phyloP scores from a whole-genome alignment of 345 rosid genomes.

The Citrus unshiu region DNA sequence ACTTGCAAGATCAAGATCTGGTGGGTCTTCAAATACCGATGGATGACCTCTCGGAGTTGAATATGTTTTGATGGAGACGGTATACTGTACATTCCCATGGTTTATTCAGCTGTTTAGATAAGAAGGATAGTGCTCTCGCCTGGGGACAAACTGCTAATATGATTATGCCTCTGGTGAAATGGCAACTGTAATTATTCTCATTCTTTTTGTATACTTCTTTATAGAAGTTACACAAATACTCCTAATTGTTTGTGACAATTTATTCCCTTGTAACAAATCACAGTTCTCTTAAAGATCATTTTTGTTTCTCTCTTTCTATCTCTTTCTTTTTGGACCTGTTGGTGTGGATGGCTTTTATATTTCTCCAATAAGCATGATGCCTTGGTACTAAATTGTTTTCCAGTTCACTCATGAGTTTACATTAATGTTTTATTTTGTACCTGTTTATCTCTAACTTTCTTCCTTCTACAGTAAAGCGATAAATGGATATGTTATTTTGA shows the following conservation, averaged over 20 bases:
- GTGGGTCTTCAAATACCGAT: slow-evolving; percentile 53
- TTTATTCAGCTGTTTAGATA: slow-evolving; percentile 24
- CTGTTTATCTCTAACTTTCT: neutral
- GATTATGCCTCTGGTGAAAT: slow-evolving; percentile 21
- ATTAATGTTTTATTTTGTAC: neutral
- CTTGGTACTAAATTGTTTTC: neutral
- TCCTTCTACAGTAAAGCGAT: neutral
- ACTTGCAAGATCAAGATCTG: slow-evolving; percentile 39
- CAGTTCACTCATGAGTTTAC: no score
- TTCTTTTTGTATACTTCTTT: slow-evolving; percentile 35
- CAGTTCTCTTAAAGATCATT: slow-evolving; percentile 13
- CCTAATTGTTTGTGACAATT: slow-evolving; percentile 23
- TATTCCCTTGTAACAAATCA: slow-evolving; percentile 11
- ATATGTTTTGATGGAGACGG: slow-evolving; percentile 27
- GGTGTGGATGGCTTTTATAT: neutral
- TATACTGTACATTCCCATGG: slow-evolving; percentile 35
- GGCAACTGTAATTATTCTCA: slow-evolving; percentile 40
- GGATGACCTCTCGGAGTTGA: slow-evolving; percentile 51
- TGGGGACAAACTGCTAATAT: slow-evolving; percentile 24
- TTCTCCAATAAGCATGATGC: neutral
- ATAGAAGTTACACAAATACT: slow-evolving; percentile 16
- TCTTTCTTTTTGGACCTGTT: neutral
- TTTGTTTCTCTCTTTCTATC: neutral
- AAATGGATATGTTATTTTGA: neutral
- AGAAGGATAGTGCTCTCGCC: slow-evolving; percentile 18